Evolutionary conservation across 768 basidiomycete genomes (phyloP).

Genomic region (Mycena chlorophos): DNA sequence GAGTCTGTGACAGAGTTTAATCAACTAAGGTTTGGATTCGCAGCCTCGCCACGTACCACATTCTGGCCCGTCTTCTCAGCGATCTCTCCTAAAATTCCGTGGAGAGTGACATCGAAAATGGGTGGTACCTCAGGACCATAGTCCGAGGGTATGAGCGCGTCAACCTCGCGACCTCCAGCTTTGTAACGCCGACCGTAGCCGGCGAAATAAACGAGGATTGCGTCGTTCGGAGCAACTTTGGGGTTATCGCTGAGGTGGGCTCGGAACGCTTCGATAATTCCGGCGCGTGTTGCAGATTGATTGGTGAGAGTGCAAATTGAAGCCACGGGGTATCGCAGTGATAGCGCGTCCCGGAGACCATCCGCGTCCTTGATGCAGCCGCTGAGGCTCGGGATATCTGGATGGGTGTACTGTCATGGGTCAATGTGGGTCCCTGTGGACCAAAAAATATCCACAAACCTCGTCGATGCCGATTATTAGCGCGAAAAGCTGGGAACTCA

Average conservation of each 20-base stretch:
- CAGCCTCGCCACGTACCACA: background rate
- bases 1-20: background rate
- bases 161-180: background rate
- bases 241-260: background rate
- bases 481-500: background rate
- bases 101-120: background rate
- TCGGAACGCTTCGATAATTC: background rate
- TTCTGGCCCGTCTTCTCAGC: background rate
- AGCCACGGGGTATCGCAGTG: background rate
- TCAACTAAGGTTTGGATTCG: no score
- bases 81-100: background rate
- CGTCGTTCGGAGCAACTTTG: background rate
- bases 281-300: background rate
- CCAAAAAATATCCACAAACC: background rate
- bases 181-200: background rate
- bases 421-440: background rate
- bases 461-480: background rate
- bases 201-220: background rate
- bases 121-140: background rate
- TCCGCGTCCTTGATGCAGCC: background rate
- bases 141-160: background rate
- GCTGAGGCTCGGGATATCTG: background rate
- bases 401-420: background rate
- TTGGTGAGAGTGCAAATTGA: background rate
- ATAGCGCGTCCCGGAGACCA: background rate